Base-by-base conservation (phyloP, 2,329 filamentous ascomycete genomes). In the Venturia aucupariae region DNA sequence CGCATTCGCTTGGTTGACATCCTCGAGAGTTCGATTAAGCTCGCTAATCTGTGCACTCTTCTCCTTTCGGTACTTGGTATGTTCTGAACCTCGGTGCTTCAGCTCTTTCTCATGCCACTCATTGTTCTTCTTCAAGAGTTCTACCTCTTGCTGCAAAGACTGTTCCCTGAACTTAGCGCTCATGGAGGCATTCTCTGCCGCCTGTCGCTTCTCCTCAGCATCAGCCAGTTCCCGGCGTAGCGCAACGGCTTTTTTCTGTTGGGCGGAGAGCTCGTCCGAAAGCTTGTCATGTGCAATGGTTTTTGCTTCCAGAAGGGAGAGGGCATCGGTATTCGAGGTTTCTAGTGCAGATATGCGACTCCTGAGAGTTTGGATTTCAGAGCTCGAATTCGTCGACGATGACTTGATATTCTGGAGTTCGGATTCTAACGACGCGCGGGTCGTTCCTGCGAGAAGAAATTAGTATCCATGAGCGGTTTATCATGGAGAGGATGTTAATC, bases 31-130 rank as follows among this genome's bases (percentile, higher is more conserved):
- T 63, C 92, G 89, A 75, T 97, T 90, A 35, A 99, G 84, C 71
- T 95, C 90, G 10, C 92, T 85, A 69, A 97, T 90, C 46, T 90
- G 89, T 1, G 91, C 88, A 67, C 90, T 90, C 81, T 97, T 97
- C 73, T 99, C 94, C 73, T 96, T 97, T 67, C 94, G 86, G 76
- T 90, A 93, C 72, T 92, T 96, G 68, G 93, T 84, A 60, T 91
- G 86, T 73, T 99, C 94, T 10, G 87, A 85, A 67, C 85, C 88
- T 78, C 96, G 96, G 0, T 90, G 92, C 79, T 96, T 93, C 27
- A 97, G 83, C 75, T 99, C 94, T 51, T 83, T 86, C 72, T 97
- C 91, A 64, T 94, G 88, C 90, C 92, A 99, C 70, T 97, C 93
- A 68, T 90, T 90, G 78, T 92, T 96, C 71, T 89, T 89, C 73